Evolutionary conservation across 371 early-diverging fungal genomes (phyloP).

Genomic region (Mortierella sp.): DNA sequence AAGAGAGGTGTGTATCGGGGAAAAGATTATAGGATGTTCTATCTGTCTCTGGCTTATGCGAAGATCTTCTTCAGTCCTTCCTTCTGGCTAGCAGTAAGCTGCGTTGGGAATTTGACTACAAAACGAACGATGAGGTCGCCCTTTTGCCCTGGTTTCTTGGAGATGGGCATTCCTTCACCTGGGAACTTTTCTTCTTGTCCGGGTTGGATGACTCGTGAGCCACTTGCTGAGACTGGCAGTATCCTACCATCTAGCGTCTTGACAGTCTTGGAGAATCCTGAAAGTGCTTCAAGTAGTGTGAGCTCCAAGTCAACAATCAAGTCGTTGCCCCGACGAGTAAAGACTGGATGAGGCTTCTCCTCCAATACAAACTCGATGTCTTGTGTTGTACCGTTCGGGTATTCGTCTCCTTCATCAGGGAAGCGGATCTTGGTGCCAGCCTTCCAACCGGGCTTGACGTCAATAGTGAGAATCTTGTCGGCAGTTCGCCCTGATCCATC

Average conservation of each 20-base stretch:
- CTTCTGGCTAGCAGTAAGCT: constrained; percentile 81
- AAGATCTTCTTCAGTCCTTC: constrained; percentile 66
- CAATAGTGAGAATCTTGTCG: constrained; percentile 90
- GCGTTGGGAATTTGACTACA: constrained; percentile 85
- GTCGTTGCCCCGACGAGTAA: constrained; percentile 94
- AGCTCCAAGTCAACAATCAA: constrained; percentile 77
- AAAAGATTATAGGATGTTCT: background rate
- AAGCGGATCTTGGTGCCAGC: constrained; percentile 98
- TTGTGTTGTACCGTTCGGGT: constrained; percentile 82
- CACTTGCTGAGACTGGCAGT: constrained; percentile 73
- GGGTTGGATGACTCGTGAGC: constrained; percentile 73
- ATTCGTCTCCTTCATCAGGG: constrained; percentile 94
- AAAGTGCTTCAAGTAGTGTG: constrained; percentile 83
- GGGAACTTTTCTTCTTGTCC: constrained; percentile 80
- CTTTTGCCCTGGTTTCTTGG: constrained; percentile 83
- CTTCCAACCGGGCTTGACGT: constrained; percentile 98
- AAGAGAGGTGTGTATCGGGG: background rate
- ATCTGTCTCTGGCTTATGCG: constrained; percentile 25
- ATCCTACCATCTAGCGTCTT: constrained; percentile 84
- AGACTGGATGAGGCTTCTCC: constrained; percentile 92
- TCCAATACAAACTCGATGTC: constrained; percentile 96
- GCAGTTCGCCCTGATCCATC: constrained; percentile 63
- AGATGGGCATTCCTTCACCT: constrained; percentile 95
- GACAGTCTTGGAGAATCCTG: constrained; percentile 83
- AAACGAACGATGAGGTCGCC: constrained; percentile 89